Evolutionary conservation across 768 basidiomycete genomes (phyloP).

Genomic region (Naematelia encephala): DNA sequence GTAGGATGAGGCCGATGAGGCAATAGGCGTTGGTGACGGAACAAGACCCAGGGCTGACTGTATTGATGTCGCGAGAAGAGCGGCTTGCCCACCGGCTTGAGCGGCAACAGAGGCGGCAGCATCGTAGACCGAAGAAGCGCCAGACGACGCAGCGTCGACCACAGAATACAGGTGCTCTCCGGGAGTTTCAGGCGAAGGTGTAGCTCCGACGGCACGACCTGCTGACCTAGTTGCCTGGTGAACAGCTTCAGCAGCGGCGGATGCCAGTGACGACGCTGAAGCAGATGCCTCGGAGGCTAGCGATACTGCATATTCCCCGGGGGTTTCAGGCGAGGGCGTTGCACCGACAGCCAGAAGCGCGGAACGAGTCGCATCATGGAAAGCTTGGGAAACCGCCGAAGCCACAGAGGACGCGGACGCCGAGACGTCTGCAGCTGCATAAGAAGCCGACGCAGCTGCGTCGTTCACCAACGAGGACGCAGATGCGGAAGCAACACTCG

Average conservation of each 20-base stretch:
- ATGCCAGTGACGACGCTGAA: constrained; percentile 21
- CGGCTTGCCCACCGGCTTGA: constrained; percentile 16
- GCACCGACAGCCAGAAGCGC: constrained; percentile 31
- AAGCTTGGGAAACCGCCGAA: constrained; percentile 4
- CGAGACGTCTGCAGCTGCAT: neutral
- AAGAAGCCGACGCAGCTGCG: constrained; percentile 4
- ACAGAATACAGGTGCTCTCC: constrained; percentile 34
- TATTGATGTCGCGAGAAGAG: constrained; percentile 17
- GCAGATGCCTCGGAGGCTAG: constrained; percentile 12
- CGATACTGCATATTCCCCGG: constrained; percentile 29
- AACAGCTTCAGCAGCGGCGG: constrained; percentile 21
- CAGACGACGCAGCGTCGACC: constrained; percentile 16
- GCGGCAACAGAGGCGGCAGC: constrained; percentile 21
- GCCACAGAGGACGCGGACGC: constrained; percentile 6
- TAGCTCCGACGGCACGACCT: constrained; percentile 30
- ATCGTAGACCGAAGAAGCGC: constrained; percentile 20
- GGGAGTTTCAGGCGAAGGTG: constrained; percentile 34
- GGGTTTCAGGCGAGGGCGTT: constrained; percentile 34
- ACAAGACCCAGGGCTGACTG: constrained; percentile 20
- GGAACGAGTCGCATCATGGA: constrained; percentile 31
- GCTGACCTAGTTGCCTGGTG: constrained; percentile 37
- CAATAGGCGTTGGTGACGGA: constrained; percentile 18
- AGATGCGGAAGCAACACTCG: constrained; percentile 19
- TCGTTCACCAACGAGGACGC: constrained; percentile 11
- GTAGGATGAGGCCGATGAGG: constrained; percentile 33